Base-by-base conservation (phyloP, 2,329 filamentous ascomycete genomes). In the Hypomyces perniciosus region DNA sequence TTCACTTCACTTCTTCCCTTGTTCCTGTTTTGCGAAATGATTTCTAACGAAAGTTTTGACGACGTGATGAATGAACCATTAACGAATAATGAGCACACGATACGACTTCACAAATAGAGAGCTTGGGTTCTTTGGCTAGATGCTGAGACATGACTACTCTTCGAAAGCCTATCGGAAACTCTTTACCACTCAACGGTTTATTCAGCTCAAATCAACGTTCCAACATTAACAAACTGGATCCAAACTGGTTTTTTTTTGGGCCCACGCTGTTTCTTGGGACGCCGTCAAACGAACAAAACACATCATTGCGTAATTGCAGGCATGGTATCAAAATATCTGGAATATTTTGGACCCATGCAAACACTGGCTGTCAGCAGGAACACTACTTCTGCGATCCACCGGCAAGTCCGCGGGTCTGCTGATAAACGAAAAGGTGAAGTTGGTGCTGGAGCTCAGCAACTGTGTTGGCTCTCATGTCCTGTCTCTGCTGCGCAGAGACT, bases 301-400 rank as follows among this genome's bases (percentile, higher is more conserved):
- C 48, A 60, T 62, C 63, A 69, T 68, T 65, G 57, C 61, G 62
- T 68, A 63, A 46, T 53, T 64, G 64, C 60, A 61, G 57, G 48
- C 57, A 59, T 56, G 56, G 57, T 37, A 37, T 46, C 33, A 8
- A 27, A 61, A 62, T 69, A 72, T 72, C 71, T 58, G 70, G 67
- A 56, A 69, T 73, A 67, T 57, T 50, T 12, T 48, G 54, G 59
- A 58, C 55, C 55, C 60, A 64, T 62, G 59, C 65, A 63, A 63
- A 68, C 72, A 73, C 72, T 70, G 71, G 69, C 54, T 75, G 73
- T 72, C 69, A 64, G 70, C 66, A 68, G 65, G 63, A 65, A 61
- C 58, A 62, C 58, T 58, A 59, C 60, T 55, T 46, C 43, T 42
- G 45, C 45, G 28, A 20, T 31, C 20, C 42, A 52, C 46, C 41